Evolutionary conservation across 495 filamentous ascomycete genomes (phyloP), one percentile per base, ranked within the genome.

Genomic region (Letharia lupina): DNA sequence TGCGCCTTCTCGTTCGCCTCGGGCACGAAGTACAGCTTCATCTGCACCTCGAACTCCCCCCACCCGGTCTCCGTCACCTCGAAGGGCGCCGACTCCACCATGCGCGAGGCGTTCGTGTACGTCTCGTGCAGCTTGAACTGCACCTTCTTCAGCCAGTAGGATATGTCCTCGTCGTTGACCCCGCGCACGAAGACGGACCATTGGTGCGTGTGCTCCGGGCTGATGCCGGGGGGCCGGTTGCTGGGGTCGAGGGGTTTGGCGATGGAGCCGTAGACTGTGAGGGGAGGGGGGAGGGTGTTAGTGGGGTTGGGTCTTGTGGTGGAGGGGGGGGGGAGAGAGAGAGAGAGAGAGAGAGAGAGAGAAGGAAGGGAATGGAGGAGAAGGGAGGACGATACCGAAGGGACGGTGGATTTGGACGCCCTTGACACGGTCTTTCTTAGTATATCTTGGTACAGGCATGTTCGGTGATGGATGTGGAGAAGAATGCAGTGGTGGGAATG

Each of bases 101-200:
- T 91, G 66, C 94, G 89, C 3, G 93, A 80, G 67, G 88, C 87
- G 73, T 96, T 93, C 45, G 89, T 84, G 75, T 96, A 97, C 8
- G 92, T 94, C 72, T 97, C 92, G 81, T 96, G 91, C 6, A 98
- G 84, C 74, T 97, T 97, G 82, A 98, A 98, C 74, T 95, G 91
- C 7, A 97, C 94, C 72, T 96, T 94, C 64, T 92, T 91, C 69
- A 98, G 83, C 90, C 94, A 98, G 78, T 94, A 92, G 61, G 90
- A 91, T 71, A 96, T 88, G 78, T 96, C 90, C 69, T 88, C 85
- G 74, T 87, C 89, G 74, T 92, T 87, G 69, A 96, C 78, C 65
- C 90, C 90, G 65, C 88, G 89, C 62, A 98, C 90, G 74, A 90
- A 97, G 50, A 98, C 89, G 68, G 88, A 88, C 93, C 93, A 98